Evolutionary conservation across 345 rosid species (phyloP), one percentile per base, ranked within the genome.

Genomic region (Populus tremula): DNA sequence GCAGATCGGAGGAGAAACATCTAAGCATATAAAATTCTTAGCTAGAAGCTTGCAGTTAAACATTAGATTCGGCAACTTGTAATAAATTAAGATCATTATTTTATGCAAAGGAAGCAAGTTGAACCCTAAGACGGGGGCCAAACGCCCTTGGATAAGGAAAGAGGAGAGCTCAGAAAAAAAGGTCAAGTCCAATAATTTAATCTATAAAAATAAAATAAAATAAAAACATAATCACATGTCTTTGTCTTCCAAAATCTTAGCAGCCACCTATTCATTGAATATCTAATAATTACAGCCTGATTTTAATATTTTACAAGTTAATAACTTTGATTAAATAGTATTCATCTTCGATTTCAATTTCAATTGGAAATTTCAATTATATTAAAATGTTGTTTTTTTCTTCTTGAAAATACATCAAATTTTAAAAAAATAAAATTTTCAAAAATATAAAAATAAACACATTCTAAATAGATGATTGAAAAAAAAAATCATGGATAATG

Each of bases 181-280:
- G 18, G 38, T 38, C n/a, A 62, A 23, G 16, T 62, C 9, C 11
- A 18, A 23, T 27, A 10, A 41, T 43, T 73, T 25, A 9, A 8
- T 38, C 8, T 38, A 41, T 0, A 41, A 47, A 10, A 16, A 18
- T 13, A 20, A 20, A 49, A 9, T 16, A 17, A 21, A 66, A 17
- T 9, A 47, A 31, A 9, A 39, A 39, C 11, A 75, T 8, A 23
- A 16, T 27, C 23, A 43, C 27, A 23, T 39, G 4, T 66, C 78
- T 17, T 21, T 43, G 41, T 61, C 81, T 65, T 78, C 81, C 81
- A 62, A 72, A 33, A 35, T 62, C 76, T 17, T 35, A 53, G 81
- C 62, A 65, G 72, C 72, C 76, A 65, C 66, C 81, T 27, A 36
- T 47, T 33, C 67, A 7, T 74, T 23, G 9, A 29, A 64, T 64